Evolutionary conservation across 176 grass and related monocot species (phyloP), one percentile per base, ranked within the genome.

Genomic region (Rhynchospora pubera): DNA sequence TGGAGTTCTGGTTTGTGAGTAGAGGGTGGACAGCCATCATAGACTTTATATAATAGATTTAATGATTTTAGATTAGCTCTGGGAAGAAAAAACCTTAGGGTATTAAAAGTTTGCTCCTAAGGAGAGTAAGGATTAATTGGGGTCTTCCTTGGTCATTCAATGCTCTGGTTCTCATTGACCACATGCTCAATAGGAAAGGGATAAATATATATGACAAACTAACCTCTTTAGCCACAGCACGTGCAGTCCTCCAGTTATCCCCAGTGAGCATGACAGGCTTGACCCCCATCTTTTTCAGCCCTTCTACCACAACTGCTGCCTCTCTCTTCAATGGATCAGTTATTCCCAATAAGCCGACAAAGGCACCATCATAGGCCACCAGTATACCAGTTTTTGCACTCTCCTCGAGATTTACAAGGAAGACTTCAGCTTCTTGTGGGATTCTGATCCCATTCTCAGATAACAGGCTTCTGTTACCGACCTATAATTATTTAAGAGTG

Each of bases 241-340:
- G 87, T 0, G 96, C 92, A 9, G 96, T 99, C 76, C 96, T 91
- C 87, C 87, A 93, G 9, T 99, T 99, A 75, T 99, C 96, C 10
- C 96, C 96, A 19, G 96, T 99, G 9, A 99, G 87, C 92, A 99
- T 99, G 47, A 99, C 96, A 15, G 96, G 87, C 89, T 89, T 84
- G 79, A 99, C 87, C 24, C 96, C 96, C 91, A 95, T 88, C 83
- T 93, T 95, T 70, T 93, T 94, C 55, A 99, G 79, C 55, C 96
- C 96, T 91, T 93, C 92, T 60, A 99, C 79, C 4, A 99, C 96
- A 32, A 99, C 87, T 26, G 89, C 89, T 57, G 96, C 96, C 82
- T 99, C 96, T 59, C 96, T 93, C 88, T 99, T 99, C 80, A 99
- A 76, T 57, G 96, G 96, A 88, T 99, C 96, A 0, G 96, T 88